Evolutionary conservation across 2,329 filamentous ascomycete species (phyloP).

Genomic region (Phialophora tarda): DNA sequence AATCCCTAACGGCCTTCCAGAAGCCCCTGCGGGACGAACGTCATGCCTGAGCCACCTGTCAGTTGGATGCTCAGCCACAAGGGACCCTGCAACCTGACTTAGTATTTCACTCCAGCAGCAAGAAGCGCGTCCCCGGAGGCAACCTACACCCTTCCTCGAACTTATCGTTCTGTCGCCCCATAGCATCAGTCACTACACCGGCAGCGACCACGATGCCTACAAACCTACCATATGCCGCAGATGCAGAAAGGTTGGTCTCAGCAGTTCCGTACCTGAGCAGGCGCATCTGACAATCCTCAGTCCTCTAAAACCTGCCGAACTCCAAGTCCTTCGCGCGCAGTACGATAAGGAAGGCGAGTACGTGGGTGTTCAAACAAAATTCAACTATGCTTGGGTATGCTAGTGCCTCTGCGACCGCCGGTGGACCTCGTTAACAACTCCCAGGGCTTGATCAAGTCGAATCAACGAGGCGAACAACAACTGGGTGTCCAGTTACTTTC

Average conservation of each 20-base stretch:
- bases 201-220: conserved; percentile 47
- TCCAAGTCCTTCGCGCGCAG: conserved; percentile 88
- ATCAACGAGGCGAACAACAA: conserved; percentile 82
- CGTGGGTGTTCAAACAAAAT: conserved; percentile 96
- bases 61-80: conserved; percentile 16
- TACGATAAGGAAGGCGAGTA: conserved; percentile 98
- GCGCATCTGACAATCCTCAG: conserved; percentile 52
- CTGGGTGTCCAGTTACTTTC: conserved; percentile 90
- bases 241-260: conserved; percentile 81
- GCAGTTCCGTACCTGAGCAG: neutral
- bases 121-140: neutral
- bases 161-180: neutral
- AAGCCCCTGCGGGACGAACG: conserved; percentile 7
- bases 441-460: conserved; percentile 94
- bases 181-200: neutral
- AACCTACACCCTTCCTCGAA: neutral
- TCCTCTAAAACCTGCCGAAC: conserved; percentile 87
- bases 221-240: conserved; percentile 81
- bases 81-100: conserved; percentile 6
- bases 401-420: neutral
- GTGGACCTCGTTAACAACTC: conserved; percentile 6
- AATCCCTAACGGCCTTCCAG: neutral
- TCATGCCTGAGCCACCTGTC: conserved; percentile 22
- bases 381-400: conserved; percentile 97
- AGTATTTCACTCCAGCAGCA: neutral